phyloP scores from a whole-genome alignment of 2,329 filamentous ascomycete genomes.

The Botrytis cinerea region DNA sequence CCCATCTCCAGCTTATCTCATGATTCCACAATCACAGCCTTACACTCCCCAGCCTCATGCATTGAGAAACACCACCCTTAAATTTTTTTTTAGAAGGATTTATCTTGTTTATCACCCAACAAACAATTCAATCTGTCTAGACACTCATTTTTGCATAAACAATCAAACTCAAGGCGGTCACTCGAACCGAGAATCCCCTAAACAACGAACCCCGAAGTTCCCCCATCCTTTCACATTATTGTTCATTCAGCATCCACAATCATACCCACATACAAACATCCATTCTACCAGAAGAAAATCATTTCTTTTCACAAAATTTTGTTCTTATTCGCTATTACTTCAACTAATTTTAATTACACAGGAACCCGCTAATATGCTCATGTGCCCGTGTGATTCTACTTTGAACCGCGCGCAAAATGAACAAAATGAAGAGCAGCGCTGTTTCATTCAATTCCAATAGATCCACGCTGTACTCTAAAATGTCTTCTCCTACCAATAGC shows the following conservation, averaged over 20 bases:
- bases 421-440: background rate
- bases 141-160: background rate
- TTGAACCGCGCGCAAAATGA: background rate
- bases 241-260: background rate
- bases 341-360: background rate
- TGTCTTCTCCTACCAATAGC: background rate
- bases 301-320: background rate
- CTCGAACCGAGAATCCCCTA: slow-evolving; percentile 10
- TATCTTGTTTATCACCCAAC: too few species aligned
- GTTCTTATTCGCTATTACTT: background rate
- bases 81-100: too few species aligned
- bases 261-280: background rate
- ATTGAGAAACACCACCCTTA: background rate
- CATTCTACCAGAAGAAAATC: background rate
- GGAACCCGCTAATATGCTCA: slow-evolving; percentile 3
- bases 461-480: background rate
- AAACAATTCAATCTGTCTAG: background rate
- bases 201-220: background rate
- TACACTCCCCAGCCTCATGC: background rate
- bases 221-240: background rate
- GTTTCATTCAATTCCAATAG: background rate
- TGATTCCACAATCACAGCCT: background rate
- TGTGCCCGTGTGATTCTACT: background rate
- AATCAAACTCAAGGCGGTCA: background rate
- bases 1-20: background rate